Evolutionary conservation across 176 grass and related monocot species (phyloP).

Genomic region (Phragmites australis): DNA sequence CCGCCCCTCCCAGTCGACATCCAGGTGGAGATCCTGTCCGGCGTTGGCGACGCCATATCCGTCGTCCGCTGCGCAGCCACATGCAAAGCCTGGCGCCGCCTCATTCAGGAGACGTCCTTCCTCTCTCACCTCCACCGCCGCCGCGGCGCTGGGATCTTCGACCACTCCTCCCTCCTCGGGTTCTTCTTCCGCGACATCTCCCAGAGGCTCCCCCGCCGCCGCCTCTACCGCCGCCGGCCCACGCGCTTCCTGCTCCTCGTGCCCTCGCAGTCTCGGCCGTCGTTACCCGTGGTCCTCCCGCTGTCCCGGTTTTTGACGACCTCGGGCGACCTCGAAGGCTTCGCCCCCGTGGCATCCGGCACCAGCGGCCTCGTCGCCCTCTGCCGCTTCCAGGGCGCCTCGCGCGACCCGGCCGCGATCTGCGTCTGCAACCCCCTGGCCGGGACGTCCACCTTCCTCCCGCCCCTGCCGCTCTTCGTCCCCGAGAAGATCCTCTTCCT

Average conservation of each 20-base stretch:
- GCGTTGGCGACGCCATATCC: neutral
- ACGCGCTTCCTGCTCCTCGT: conserved; percentile 33
- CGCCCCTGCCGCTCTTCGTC: neutral
- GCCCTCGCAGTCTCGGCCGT: neutral
- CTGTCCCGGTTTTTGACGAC: conserved; percentile 22
- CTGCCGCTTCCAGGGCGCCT: neutral
- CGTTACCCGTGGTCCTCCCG: neutral
- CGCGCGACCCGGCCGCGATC: neutral
- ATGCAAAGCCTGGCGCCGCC: conserved; percentile 37
- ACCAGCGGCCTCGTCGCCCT: conserved; percentile 20
- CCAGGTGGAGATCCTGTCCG: conserved; percentile 16
- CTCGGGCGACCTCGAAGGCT: conserved; percentile 1
- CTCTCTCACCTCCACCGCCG: neutral
- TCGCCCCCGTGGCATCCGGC: conserved; percentile 14
- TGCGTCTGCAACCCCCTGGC: conserved; percentile 36
- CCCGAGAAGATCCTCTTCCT: conserved; percentile 22
- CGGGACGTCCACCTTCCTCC: conserved; percentile 23
- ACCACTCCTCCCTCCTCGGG: neutral
- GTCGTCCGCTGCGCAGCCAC: conserved; percentile 37
- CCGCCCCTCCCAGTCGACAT: conserved; percentile 13
- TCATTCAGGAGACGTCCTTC: conserved; percentile 30
- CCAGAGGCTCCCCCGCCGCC: conserved; percentile 22
- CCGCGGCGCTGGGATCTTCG: neutral
- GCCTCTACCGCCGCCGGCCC: conserved; percentile 32
- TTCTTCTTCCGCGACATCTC: conserved; percentile 43